Evolutionary conservation across 2,329 filamentous ascomycete genomes (phyloP), one percentile per base, ranked within the genome.

Genomic region (Elsinoe fawcettii): DNA sequence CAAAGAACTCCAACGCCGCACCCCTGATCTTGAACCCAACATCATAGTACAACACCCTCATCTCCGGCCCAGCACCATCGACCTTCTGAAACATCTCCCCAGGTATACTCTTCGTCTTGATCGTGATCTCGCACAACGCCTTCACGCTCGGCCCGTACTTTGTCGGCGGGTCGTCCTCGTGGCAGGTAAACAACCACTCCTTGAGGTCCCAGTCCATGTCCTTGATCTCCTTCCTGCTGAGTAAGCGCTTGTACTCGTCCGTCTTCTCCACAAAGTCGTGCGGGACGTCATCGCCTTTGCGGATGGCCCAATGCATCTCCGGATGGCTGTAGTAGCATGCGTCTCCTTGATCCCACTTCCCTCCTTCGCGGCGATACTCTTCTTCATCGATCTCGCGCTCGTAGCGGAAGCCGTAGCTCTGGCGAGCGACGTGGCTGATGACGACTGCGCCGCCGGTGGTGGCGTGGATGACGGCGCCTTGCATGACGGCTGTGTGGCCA

Each of bases 151-250:
- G 30, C 5, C 30, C 30, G 30, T 6, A 32, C 30, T 32, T 32
- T 12, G 30, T 32, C 30, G 30, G 30, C 18, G 88, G 88, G 0
- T 86, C 90, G 85, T 37, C 34, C 3, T n/a, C 14, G 34, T 37
- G 14, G 34, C 34, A 6, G 9, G 11, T 37, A 12, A 6, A 37
- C 14, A n/a, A 14, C 5, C 9, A 37, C 14, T 37, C 34, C 11
- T 37, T 14, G 5, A 14, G 9, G 34, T 5, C 5, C 9, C 14
- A 14, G 3, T 3, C 14, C 5, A 5, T 14, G 3, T 12, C 11
- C 34, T 37, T 12, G 34, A 37, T 14, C 9, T 12, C 11, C 3
- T 37, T 37, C 14, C 5, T 14, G 11, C 5, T 5, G 3, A 6
- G 5, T 6, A 37, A 37, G 5, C 34, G 34, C 41, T 44, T 44